Conservation (phyloP, 495 filamentous ascomycete species). For the Hypoxylon cercidicola region DNA sequence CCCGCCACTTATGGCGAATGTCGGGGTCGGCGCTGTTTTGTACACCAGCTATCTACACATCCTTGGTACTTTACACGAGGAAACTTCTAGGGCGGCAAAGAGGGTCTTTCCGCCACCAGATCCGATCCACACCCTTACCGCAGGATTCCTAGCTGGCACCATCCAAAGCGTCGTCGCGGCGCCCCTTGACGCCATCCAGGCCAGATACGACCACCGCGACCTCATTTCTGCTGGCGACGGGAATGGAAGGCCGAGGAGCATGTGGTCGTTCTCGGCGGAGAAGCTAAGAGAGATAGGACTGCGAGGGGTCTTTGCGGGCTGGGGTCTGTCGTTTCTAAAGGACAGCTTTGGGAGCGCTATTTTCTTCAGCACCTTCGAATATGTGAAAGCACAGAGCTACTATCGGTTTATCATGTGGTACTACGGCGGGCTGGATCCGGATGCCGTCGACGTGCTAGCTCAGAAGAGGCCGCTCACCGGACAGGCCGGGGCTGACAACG, state of each 20-base stretch:
- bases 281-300: conserved; percentile 83
- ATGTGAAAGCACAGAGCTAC: conserved; percentile 84
- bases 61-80: conserved; percentile 76
- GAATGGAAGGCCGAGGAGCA: conserved; percentile 68
- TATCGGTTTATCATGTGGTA: conserved; percentile 82
- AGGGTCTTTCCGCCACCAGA: conserved; percentile 80
- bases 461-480: conserved; percentile 48
- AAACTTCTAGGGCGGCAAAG: conserved; percentile 72
- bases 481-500: conserved; percentile 4
- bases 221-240: conserved; percentile 69
- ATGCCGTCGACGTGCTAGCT: conserved; percentile 54
- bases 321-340: conserved; percentile 78
- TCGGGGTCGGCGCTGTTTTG: conserved; percentile 83
- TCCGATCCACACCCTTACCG: conserved; percentile 71
- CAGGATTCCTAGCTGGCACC: conserved; percentile 79
- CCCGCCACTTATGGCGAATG: conserved; percentile 86
- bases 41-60: conserved; percentile 90
- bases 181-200: conserved; percentile 87
- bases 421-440: conserved; percentile 69
- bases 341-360: conserved; percentile 83
- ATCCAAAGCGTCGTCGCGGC: conserved; percentile 85
- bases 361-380: conserved; percentile 90
- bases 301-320: conserved; percentile 85
- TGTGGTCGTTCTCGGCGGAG: conserved; percentile 81
- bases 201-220: conserved; percentile 77